Evolutionary conservation across 148 eudicot genomes (phyloP), one percentile per base, ranked within the genome.

Genomic region (Nyssa sinensis): DNA sequence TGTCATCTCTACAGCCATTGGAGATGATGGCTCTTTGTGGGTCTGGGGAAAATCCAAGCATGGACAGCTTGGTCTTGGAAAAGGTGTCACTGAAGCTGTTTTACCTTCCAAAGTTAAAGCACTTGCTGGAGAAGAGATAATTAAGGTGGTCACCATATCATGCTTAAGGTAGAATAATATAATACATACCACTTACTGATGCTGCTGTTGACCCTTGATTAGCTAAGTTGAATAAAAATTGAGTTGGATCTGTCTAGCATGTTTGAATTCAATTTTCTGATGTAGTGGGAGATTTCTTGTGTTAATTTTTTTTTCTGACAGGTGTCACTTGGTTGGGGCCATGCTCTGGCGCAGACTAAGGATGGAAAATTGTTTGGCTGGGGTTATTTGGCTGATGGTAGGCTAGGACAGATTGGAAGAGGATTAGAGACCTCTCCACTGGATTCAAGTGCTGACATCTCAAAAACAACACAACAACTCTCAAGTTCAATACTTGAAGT

Each of bases 11-110:
- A 83, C 87, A 69, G 92, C 92, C 23, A 62, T 93, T 61, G 92
- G 89, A 75, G 92, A 85, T 76, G 99, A 93, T 74, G 99, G 99
- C 57, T 85, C 93, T 73, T 77, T 96, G 75, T 95, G 98, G 98
- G 93, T 94, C n/a, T 96, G 99, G 99, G 99, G 99, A 72, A 88
- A 87, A 77, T 96, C 99, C 10, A 96, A 91, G 80, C 94, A 93
- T 72, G 99, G 99, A 51, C 99, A 93, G 80, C 92, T 96, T 33
- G 99, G 99, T 32, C 94, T 88, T 61, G 99, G 99, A 24, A 80
- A 88, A 70, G 92, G 84, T 60, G 75, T 89, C 59, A 77, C 69
- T 4, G 92, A 91, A 81, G 89, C 93, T 75, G 73, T 77, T 67
- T 66, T 71, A 66, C 99, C 98, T 30, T 78, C 88, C 58, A 87